Percentiles rank a stretch among this genome's conserved stretches.
Evolutionary conservation across 2,329 filamentous ascomycete genomes (phyloP).

Genomic region (Dissoconium aciculare): DNA sequence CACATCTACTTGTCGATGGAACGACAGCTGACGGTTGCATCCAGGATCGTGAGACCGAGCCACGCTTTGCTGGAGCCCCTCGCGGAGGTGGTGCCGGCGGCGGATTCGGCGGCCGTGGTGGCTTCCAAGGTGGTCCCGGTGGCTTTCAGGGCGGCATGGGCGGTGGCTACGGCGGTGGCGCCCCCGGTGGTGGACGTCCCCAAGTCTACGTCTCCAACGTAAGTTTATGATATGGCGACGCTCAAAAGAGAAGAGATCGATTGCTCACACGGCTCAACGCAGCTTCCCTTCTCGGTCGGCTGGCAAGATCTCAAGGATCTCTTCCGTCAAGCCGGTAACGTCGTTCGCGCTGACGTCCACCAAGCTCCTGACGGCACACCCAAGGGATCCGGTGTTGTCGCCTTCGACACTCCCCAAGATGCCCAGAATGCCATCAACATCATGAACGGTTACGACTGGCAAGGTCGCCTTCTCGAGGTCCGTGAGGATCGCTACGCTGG

Average conservation of each 20-base stretch:
- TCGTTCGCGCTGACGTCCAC: conserved; percentile 92
- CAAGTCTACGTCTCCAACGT: conserved; percentile 98
- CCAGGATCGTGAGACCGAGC: conserved; percentile 94
- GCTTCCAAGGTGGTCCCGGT: conserved; percentile 41
- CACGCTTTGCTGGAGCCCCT: conserved; percentile 49
- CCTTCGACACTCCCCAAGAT: conserved; percentile 88
- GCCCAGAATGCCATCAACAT: conserved; percentile 91
- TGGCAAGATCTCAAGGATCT: conserved; percentile 99
- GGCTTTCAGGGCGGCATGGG: conserved; percentile 28
- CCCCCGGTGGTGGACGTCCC: conserved; percentile 50
- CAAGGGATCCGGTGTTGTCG: conserved; percentile 93
- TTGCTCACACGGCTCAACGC: too few relatives aligned
- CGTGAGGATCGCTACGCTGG: conserved; percentile 89
- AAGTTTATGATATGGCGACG: too few relatives aligned
- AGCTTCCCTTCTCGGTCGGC: conserved; percentile 94
- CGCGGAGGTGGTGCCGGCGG: conserved; percentile 43
- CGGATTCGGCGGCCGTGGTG: conserved; percentile 41
- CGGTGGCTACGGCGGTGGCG: conserved; percentile 33
- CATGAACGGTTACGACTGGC: conserved; percentile 98
- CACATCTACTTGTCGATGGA: neutral
- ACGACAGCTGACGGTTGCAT: neutral
- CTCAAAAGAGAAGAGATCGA: too few relatives aligned
- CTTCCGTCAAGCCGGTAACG: conserved; percentile 92
- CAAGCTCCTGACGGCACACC: conserved; percentile 79
- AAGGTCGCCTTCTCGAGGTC: conserved; percentile 82